Evolutionary conservation across 1,284 basidiomycete genomes (phyloP).

Genomic region (Leccinum variabile): DNA sequence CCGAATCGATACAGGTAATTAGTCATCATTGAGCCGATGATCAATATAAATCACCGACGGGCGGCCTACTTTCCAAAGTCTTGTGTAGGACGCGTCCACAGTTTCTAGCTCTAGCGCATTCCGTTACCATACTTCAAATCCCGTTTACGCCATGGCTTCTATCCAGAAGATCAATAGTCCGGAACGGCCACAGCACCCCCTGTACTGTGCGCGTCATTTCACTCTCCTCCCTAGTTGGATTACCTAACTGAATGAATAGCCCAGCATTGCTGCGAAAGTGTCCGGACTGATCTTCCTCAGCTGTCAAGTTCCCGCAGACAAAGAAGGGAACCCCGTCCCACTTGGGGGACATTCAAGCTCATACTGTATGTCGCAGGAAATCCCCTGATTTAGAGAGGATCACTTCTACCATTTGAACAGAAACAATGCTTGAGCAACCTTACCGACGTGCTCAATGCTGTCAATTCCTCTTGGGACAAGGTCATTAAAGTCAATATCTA

Average conservation of each 20-base stretch:
- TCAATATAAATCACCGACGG: too few relatives aligned
- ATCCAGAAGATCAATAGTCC: slow-evolving; percentile 52
- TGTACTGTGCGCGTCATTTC: slow-evolving; percentile 45
- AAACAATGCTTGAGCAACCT: slow-evolving; percentile 57
- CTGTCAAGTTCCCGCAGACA: slow-evolving; percentile 55
- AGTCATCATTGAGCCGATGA: too few relatives aligned
- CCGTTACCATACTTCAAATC: background rate
- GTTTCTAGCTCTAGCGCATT: background rate
- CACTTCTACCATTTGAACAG: slow-evolving; percentile 30
- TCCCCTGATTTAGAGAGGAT: slow-evolving; percentile 2
- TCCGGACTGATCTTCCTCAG: slow-evolving; percentile 59
- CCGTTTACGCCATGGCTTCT: slow-evolving; percentile 35
- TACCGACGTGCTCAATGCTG: slow-evolving; percentile 48
- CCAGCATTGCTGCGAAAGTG: slow-evolving; percentile 50
- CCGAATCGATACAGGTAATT: too few relatives aligned
- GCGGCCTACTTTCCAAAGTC: background rate
- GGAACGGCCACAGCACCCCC: slow-evolving; percentile 42
- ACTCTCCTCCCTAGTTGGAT: background rate
- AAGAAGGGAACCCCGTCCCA: slow-evolving; percentile 45
- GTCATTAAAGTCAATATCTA: slow-evolving; percentile 57
- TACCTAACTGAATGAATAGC: slow-evolving; percentile 34
- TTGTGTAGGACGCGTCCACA: background rate
- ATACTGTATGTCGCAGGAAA: slow-evolving; percentile 44
- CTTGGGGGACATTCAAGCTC: slow-evolving; percentile 53
- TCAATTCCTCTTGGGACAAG: slow-evolving; percentile 57